Percentiles rank a stretch among this genome's conserved stretches.
Conservation (phyloP, 176 grass and related monocot species). For the Oryza australiensis region DNA sequence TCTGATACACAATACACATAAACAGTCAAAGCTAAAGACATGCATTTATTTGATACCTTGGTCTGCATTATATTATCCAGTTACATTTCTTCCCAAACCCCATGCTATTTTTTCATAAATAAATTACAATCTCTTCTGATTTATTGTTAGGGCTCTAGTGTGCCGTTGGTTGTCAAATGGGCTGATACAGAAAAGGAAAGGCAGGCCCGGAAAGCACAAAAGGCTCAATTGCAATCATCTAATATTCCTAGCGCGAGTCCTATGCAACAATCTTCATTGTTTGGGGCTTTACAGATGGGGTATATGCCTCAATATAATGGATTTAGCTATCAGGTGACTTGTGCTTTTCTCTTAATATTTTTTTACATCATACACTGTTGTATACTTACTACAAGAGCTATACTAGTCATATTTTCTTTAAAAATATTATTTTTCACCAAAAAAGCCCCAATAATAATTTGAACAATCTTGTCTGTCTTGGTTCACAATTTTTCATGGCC, state of each 20-base stretch:
- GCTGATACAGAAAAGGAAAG: constrained; percentile 99
- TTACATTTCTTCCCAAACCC: not conserved
- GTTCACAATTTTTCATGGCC: not conserved
- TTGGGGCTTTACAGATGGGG: constrained; percentile 87
- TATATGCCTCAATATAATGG: constrained; percentile 97
- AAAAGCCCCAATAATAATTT: not conserved
- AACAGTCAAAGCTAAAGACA: not conserved
- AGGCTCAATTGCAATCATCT: constrained; percentile 74
- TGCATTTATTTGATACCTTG: constrained; percentile 22
- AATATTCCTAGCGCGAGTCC: constrained; percentile 55
- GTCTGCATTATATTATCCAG: constrained; percentile 4
- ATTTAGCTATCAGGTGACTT: constrained; percentile 85
- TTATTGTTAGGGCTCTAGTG: constrained; percentile 78
- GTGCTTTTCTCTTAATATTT: constrained; percentile 16
- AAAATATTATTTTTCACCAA: not conserved
- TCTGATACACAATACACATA: not conserved
- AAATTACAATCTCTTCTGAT: constrained; percentile 16
- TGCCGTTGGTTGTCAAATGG: constrained; percentile 99
- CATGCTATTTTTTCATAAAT: not conserved
- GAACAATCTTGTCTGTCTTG: not conserved
- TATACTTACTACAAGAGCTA: not conserved
- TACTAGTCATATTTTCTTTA: not conserved
- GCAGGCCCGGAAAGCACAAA: constrained; percentile 91
- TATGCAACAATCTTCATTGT: constrained; percentile 83
- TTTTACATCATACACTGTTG: not conserved